Percentiles rank a stretch among this genome's conserved stretches.
These are phyloP conservation scores for Scytalidium sp. DNA, from an alignment of 2,329 filamentous ascomycete species.

Conservation along the genomic window DNA sequence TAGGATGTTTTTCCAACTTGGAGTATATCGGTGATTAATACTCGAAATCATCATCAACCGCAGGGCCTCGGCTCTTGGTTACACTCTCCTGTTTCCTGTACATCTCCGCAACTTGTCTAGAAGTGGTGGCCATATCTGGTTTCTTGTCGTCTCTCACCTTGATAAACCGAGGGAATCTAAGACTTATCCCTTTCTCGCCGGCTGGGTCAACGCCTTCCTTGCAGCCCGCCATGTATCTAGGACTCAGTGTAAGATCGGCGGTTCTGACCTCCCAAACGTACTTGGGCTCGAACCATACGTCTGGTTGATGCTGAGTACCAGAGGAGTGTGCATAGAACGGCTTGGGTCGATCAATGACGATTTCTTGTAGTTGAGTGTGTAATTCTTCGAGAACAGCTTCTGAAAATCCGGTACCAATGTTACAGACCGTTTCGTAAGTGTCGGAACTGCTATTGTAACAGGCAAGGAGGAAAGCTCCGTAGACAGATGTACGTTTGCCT, in stretches of 20 bases:
- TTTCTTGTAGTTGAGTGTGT: conserved; percentile 69
- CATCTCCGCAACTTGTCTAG: conserved; percentile 90
- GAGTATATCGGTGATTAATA: too few relatives aligned
- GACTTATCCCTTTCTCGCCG: conserved; percentile 75
- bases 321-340: conserved; percentile 89
- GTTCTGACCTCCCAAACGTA: conserved; percentile 98
- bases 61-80: conserved; percentile 77
- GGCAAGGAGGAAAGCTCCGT: conserved; percentile 91
- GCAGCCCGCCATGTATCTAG: conserved; percentile 87
- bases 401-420: conserved; percentile 96
- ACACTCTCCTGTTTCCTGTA: conserved; percentile 89
- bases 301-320: conserved; percentile 88
- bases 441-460: conserved; percentile 83
- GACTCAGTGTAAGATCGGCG: conserved; percentile 88
- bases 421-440: conserved; percentile 92
- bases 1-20: too few relatives aligned
- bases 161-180: conserved; percentile 92
- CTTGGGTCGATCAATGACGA: conserved; percentile 85
- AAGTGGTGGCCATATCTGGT: conserved; percentile 82
- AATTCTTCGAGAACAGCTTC: conserved; percentile 91
- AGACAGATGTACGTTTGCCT: conserved; percentile 93
- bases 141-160: conserved; percentile 94
- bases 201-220: conserved; percentile 72
- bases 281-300: conserved; percentile 96
- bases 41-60: conserved; percentile 96